phyloP scores from a whole-genome alignment of 2,329 filamentous ascomycete genomes.

The Chrysoporthe austroafricana region DNA sequence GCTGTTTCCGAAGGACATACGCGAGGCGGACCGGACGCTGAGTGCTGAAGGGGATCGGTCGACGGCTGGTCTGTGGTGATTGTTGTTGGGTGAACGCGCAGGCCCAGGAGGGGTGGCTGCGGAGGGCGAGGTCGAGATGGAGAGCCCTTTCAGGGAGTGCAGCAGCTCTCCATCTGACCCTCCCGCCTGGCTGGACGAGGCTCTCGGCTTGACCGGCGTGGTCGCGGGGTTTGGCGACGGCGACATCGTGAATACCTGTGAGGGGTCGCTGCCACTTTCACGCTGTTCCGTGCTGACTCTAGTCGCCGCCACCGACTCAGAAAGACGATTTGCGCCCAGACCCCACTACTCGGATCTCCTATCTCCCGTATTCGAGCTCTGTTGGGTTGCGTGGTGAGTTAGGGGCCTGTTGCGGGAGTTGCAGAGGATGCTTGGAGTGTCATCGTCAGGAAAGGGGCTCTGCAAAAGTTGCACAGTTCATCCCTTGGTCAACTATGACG shows the following conservation, averaged over 20 bases:
- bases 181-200: constrained; percentile 16
- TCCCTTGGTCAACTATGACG: constrained; percentile 9
- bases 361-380: neutral
- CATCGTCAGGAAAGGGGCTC: neutral
- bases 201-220: constrained; percentile 31
- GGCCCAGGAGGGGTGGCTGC: constrained; percentile 13
- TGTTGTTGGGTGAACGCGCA: constrained; percentile 36
- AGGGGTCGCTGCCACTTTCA: neutral
- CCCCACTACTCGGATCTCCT: neutral
- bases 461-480: constrained; percentile 10
- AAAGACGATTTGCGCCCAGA: neutral
- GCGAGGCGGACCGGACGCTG: constrained; percentile 42
- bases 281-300: neutral
- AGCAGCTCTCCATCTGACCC: constrained; percentile 40
- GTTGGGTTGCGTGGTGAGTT: neutral
- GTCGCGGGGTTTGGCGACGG: constrained; percentile 20
- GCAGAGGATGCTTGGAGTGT: neutral
- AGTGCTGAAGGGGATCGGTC: constrained; percentile 45
- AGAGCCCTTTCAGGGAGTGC: constrained; percentile 50
- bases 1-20: constrained; percentile 46
- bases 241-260: constrained; percentile 20
- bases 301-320: neutral
- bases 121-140: constrained; percentile 42
- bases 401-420: neutral
- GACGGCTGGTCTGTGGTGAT: constrained; percentile 42